Evolutionary conservation across 768 basidiomycete genomes (phyloP), one percentile per base, ranked within the genome.

Genomic region (Basidioascus undulatus): DNA sequence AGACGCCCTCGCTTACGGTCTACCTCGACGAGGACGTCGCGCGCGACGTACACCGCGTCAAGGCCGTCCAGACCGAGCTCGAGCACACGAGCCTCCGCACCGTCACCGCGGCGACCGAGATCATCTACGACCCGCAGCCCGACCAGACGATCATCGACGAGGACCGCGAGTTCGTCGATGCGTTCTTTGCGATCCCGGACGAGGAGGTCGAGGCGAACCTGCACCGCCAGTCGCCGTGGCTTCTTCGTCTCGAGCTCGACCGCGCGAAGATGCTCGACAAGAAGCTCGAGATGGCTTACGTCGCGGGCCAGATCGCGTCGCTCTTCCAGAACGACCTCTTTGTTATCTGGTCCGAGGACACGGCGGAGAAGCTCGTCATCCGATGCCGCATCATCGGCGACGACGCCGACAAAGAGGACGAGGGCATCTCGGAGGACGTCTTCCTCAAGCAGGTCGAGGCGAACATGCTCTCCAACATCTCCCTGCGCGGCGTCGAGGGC

Each of bases 151-250:
- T 89, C 58, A 92, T 98, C 57, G 86, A 89, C 49, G 92, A 96
- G 49, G 92, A 98, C 58, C 63, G 70, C 19, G 72, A 86, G 19
- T 96, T 98, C 55, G 92, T 98, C 42, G 83, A 92, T 53, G 86
- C 86, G 0, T 94, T 94, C 79, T 98, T 96, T 57, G 89, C 87
- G 41, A 96, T 96, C 55, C 92, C 92, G 6, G 92, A 96, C 51
- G 86, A 94, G 55, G 82, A 87, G 37, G 76, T 89, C 44, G 83
- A 89, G 56, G 67, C 71, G 16, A 89, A 89, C 53, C 62, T 92
- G 3, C 76, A 83, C 48, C 65, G 84, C 1, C 82, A 87, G 56
- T 96, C 92, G 2, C 86, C 87, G 0, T 98, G 92, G 92, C 65
- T 98, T 16, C 72, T 98, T 18, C 84, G 92, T 61, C 71, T 96